Percentiles rank a stretch among this genome's conserved stretches.
Evolutionary conservation across 331 rosid species (phyloP).

Genomic region (Acacia pycnantha): DNA sequence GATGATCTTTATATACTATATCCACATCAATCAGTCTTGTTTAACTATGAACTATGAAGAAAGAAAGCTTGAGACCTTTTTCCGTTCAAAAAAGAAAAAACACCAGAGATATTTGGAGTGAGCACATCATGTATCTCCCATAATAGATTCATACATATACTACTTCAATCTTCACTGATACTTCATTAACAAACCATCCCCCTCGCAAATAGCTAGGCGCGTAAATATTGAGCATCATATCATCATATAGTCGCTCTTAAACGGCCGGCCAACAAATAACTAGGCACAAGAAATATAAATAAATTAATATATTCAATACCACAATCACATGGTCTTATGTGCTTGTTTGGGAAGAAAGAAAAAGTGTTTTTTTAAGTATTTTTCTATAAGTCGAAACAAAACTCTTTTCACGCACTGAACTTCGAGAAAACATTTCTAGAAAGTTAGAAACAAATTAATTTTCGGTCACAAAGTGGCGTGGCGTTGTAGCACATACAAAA

Average conservation of each 20-base stretch:
- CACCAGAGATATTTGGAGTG: not conserved
- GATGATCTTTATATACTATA: not conserved
- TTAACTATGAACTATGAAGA: not conserved
- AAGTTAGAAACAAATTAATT: not conserved
- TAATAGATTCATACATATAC: not conserved
- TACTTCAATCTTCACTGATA: not conserved
- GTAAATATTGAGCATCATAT: constrained; percentile 7
- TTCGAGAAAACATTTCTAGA: no score
- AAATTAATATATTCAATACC: no score
- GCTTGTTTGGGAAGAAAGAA: no score
- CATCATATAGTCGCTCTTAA: not conserved
- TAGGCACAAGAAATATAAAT: no score
- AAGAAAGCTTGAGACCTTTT: not conserved
- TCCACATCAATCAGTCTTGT: constrained; percentile 20
- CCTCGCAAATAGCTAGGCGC: not conserved
- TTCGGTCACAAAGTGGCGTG: not conserved
- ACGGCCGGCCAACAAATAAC: not conserved
- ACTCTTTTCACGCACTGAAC: rapidly evolving
- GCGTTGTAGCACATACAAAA: not conserved
- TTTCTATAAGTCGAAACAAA: no score
- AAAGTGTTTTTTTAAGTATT: no score
- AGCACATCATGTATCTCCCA: not conserved
- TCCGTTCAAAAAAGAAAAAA: not conserved
- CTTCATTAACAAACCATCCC: not conserved
- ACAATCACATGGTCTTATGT: no score